phyloP scores from a whole-genome alignment of 495 filamentous ascomycete species.

The Penicillium cinerascens region DNA sequence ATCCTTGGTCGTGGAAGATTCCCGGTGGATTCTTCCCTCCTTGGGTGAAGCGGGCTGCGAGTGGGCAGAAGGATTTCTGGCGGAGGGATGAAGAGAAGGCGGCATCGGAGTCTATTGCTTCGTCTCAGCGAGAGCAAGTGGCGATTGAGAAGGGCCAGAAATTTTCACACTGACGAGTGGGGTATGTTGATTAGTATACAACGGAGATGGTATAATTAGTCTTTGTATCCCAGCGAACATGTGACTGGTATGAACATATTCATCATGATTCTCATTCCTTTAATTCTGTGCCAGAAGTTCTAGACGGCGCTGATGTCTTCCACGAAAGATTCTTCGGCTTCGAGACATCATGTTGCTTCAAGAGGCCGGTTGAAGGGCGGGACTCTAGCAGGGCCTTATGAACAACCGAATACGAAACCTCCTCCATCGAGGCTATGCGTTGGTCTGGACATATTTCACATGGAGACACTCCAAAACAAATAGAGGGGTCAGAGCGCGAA shows the following conservation, averaged over 20 bases:
- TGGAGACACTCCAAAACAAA: neutral
- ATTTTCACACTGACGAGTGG: neutral
- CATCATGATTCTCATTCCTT: neutral
- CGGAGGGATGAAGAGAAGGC: constrained; percentile 34
- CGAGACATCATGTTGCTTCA: too few species aligned
- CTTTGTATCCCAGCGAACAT: neutral
- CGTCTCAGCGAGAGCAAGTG: constrained; percentile 14
- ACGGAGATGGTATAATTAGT: neutral
- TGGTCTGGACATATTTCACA: too few species aligned
- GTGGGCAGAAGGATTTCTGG: constrained; percentile 71
- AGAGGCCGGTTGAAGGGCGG: too few species aligned
- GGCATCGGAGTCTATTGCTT: constrained; percentile 12
- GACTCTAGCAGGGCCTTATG: too few species aligned
- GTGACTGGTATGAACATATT: neutral
- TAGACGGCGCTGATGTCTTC: too few species aligned
- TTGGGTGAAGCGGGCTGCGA: constrained; percentile 58
- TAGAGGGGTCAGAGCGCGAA: neutral
- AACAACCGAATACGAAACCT: too few species aligned
- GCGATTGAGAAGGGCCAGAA: constrained; percentile 10
- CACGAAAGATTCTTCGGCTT: too few species aligned
- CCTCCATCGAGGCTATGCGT: too few species aligned
- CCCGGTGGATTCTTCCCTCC: constrained; percentile 65
- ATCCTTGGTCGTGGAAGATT: constrained; percentile 67
- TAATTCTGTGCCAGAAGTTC: neutral
- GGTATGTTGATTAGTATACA: neutral